A percentile compares a stretch with the other conserved stretches of the same genome.
Conservation (phyloP, 1,284 basidiomycete genomes). For the Ganoderma boninense region DNA sequence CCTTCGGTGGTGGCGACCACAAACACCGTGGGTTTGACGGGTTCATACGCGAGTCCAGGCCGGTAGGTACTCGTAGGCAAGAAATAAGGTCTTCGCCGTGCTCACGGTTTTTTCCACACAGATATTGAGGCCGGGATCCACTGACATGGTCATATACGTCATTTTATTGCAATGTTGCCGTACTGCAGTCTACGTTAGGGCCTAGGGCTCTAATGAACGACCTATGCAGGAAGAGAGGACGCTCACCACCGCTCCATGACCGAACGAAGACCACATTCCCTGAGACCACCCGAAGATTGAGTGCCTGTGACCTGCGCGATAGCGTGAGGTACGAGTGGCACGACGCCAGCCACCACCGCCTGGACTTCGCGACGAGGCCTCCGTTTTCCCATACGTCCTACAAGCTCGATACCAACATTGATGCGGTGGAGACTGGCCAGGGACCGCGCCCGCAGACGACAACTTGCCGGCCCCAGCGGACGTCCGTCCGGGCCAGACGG, state of each 20-base stretch:
- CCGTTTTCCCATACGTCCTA: neutral
- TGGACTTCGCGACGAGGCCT: neutral
- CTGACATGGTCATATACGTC: neutral
- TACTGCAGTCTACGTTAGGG: neutral
- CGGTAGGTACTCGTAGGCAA: neutral
- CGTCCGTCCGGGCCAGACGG: neutral
- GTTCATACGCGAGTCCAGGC: constrained; percentile 1
- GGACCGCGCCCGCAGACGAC: neutral
- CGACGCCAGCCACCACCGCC: neutral
- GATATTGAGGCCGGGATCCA: neutral
- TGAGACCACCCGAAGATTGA: neutral
- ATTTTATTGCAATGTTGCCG: neutral
- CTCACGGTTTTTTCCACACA: neutral
- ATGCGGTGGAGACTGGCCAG: neutral
- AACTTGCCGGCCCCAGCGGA: neutral
- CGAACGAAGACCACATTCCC: neutral
- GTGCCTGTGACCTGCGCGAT: neutral
- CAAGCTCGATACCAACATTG: neutral
- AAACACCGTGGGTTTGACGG: neutral
- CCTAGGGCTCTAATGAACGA: neutral
- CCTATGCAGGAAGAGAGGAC: neutral
- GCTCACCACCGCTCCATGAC: neutral
- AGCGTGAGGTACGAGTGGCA: neutral
- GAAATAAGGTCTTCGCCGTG: neutral
- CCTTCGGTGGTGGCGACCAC: neutral